phyloP scores from a whole-genome alignment of 441 rosid species.

The Bocquillonia castaneifolia region DNA sequence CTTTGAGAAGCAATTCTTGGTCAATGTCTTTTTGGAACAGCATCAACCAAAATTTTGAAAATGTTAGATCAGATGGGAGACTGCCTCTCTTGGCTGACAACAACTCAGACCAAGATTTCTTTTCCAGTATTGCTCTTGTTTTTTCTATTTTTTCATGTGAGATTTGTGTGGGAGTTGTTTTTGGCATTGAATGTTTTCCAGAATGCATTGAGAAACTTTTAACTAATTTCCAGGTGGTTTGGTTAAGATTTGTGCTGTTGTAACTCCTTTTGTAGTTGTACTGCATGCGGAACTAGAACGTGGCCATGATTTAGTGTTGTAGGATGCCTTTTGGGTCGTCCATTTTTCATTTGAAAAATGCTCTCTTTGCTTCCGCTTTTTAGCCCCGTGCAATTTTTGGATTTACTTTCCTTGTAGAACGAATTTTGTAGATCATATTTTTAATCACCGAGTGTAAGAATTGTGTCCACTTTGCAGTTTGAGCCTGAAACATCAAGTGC shows the following conservation, averaged over 20 bases:
- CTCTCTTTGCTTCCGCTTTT: not conserved
- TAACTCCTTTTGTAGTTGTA: not conserved
- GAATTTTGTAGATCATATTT: not conserved
- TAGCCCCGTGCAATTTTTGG: slow-evolving; percentile 1
- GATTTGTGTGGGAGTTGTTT: not conserved
- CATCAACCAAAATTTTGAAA: not conserved
- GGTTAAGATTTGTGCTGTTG: not conserved
- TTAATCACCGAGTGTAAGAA: not conserved
- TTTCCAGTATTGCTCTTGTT: not conserved
- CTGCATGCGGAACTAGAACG: not conserved
- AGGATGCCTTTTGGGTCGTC: not conserved
- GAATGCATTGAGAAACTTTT: no score
- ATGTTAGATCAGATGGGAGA: not conserved
- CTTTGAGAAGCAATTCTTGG: slow-evolving; percentile 9
- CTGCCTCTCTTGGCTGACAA: not conserved
- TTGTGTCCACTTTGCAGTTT: slow-evolving; percentile 47
- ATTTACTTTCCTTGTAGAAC: not conserved
- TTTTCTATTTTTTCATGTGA: not conserved
- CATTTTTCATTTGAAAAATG: no score
- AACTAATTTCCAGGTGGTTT: not conserved
- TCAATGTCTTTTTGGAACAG: not conserved
- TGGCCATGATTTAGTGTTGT: not conserved
- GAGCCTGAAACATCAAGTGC: slow-evolving; percentile 98
- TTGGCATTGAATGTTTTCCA: not conserved
- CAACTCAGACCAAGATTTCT: not conserved